Base-by-base conservation (phyloP, 768 basidiomycete species). In the Suillus cothurnatus region DNA sequence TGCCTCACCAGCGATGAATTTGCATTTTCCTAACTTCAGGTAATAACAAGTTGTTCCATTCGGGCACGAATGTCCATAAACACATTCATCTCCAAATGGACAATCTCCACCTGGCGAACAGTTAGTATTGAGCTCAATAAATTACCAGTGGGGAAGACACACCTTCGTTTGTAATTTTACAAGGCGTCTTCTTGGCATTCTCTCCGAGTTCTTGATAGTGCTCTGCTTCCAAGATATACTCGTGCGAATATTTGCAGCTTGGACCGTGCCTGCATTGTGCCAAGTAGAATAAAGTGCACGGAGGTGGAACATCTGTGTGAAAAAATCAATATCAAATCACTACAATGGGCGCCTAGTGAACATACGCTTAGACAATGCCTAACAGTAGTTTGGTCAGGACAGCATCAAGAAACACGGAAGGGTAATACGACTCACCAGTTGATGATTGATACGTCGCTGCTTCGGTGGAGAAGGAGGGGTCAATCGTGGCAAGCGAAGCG, bases 251-350 rank as follows among this genome's bases (percentile, higher is more conserved):
- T 75, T 82, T 85, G 72, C 88, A 90, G 31, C 82, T 81, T 11
- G 76, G 71, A 19, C 85, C 87, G 63, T 84, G 82, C 71, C 86
- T 86, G 79, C 89, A 90, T 56, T 79, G 81, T 36, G 85, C 81
- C 32, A 90, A 78, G 71, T 89, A 90, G 75, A 86, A 88, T 59
- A 88, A 75, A 21, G 87, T 89, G 72, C 89, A 90, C 19, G 89
- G 88, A 28, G 89, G 84, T 2, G 88, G 88, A 70, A 79, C 85
- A 70, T 89, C 88, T 87, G 70, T 69, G 63, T 47, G 26, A 56
- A 36, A 41, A 39, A 26, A 47, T 70, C 36, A 65, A 61, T 15
- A 36, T 28, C 11, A 31, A 21, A 9, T 53, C 43, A 6, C 45
- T 53, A 62, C 47, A 65, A 56, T 32, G 64, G 56, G 45, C 57